Evolutionary conservation across 257 asterid genomes (phyloP), one percentile per base, ranked within the genome.

Genomic region (Solanum chaucha): DNA sequence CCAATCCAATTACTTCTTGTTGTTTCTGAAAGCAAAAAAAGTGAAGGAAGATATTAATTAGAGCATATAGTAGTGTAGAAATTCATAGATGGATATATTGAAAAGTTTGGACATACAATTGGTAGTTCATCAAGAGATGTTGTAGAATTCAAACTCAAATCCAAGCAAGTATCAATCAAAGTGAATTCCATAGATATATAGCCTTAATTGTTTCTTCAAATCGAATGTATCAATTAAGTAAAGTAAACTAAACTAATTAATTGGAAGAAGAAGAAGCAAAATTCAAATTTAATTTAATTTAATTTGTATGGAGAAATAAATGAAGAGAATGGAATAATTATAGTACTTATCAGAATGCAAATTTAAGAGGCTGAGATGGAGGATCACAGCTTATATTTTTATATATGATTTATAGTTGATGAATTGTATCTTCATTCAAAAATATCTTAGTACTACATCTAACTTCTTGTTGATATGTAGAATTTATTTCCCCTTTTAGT

Each of bases 121-220:
- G 85, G 86, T 14, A 85, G 78, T 71, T 90, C 94, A 20, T 91
- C 91, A 22, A 89, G 90, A 41, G 97, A 95, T 4, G 77, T 70
- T 32, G 86, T 90, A 64, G 90, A 15, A 68, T 91, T 91, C 34
- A 95, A 15, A 68, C 90, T 93, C 24, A 95, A 97, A 92, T 95
- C 93, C 87, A 95, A 84, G 64, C 97, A 95, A 77, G 95, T 92
- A 87, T 94, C 92, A 68, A 94, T 51, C 84, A 95, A 86, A 82
- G 93, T 88, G 92, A 91, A 94, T 68, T 95, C 97, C 98, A 95
- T 59, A 35, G 34, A 44, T 44, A 59, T 22, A 59, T 95, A 26
- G 38, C 38, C 34, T 71, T 30, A 70, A 19, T 68, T 26, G 28
- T 9, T 72, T 72, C 48, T 72, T 61, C 70, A 4, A 10, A 61